Evolutionary conservation across 306 rosid genomes (phyloP), one percentile per base, ranked within the genome.

Genomic region (Clitoria ternatea): DNA sequence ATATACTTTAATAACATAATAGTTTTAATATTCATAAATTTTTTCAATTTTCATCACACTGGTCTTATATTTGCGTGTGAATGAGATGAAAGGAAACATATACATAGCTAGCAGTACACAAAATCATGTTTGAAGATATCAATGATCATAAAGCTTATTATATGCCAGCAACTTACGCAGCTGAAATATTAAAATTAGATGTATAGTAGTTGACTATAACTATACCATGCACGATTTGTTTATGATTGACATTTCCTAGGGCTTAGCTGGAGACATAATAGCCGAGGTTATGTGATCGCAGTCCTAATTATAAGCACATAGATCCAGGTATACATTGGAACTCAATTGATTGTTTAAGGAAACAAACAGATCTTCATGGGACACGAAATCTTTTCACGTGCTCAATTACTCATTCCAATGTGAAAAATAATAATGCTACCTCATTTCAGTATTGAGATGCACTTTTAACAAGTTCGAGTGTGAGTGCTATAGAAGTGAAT

Each of bases 241-340:
- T 64, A 76, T 76, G 65, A 60, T 49, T 76, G 80, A 76, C 80
- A 68, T 71, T 48, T 76, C 70, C 70, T 33, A 18, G n/a, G 54
- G 45, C 61, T 57, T 57, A 33, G 80, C 18, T 77, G 66, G 64
- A 69, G 19, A 48, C 76, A 61, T 49, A 13, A 35, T 6, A 8
- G 7, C 32, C 7, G 8, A 20, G 0, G 11, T 12, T 17, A 17
- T 40, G 50, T 22, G 4, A 33, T 13, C 12, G 17, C 42, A 11
- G 13, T 37, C 8, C 54, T 64, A n/a, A n/a, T n/a, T n/a, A n/a
- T 40, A 27, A 23, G 20, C 7, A 33, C 49, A 66, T 6, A 66
- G 39, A 35, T 32, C 14, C 15, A 13, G 15, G 32, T 55, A 37
- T 10, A 14, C 26, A 1, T 10, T 59, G 36, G 36, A 69, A 7